Evolutionary conservation across 768 basidiomycete genomes (phyloP), one percentile per base, ranked within the genome.

Genomic region (Mycena belliarum): DNA sequence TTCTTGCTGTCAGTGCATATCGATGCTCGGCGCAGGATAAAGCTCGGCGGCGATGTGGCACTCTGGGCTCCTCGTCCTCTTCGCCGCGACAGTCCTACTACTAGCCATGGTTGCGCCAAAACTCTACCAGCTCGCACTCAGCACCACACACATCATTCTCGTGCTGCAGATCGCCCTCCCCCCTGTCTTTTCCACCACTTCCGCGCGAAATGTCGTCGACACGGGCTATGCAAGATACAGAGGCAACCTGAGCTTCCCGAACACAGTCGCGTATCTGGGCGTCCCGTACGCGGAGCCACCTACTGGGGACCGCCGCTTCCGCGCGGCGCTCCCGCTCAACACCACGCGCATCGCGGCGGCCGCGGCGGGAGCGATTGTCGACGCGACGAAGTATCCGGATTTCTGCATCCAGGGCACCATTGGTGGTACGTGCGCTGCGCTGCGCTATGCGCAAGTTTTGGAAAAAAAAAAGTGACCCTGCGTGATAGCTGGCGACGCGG

Each of bases 271-370:
- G 1, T 87, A 80, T 65, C 73, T 87, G 23, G 82, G 82, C 4
- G 74, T 86, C 44, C 83, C 83, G 0, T 86, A 83, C 68, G 84
- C 82, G 20, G 82, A 85, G 63, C 81, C 83, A 24, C 84, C 83
- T 6, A 52, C 84, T 23, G 82, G 80, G 0, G 70, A 82, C 28
- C 68, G 76, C 37, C 74, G 84, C 18, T 85, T 81, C 65, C 72
- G 85, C 20, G 77, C 77, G 6, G 81, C 85, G 3, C 58, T 83
- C 1, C 78, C 82, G 18, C 68, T 88, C 43, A 74, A 86, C 63
- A 83, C 75, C 5, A 65, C 68, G 3, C 79, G 80, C 8, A 67
- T 85, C 6, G 46, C 72, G 7, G 46, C 62, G 23, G 73, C 74
- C 41, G 60, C 72, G 2, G 64, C 66, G 9, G 79, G 79, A 3